Evolutionary conservation across 805 yeast species (phyloP).

Genomic region (Cyberlindnera nakhonratchasimensis): DNA sequence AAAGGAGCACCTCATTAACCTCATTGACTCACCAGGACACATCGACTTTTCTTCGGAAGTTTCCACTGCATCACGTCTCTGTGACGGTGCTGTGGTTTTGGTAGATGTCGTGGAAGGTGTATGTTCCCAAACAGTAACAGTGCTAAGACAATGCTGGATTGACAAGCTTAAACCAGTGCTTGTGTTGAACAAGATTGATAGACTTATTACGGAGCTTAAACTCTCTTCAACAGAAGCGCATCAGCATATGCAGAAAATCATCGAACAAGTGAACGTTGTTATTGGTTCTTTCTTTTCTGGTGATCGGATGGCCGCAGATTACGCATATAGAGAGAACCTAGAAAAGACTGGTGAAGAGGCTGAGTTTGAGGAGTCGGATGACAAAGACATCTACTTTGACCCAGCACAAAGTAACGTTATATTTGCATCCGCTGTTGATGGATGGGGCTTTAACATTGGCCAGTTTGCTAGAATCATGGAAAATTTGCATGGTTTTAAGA

Average conservation of each 20-base stretch:
- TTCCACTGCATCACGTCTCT: slow-evolving; percentile 89
- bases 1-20: slow-evolving; percentile 79
- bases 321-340: slow-evolving; percentile 65
- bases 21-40: slow-evolving; percentile 99
- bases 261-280: slow-evolving; percentile 94
- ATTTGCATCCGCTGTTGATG: slow-evolving; percentile 89
- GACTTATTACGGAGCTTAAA: slow-evolving; percentile 77
- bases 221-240: slow-evolving; percentile 84
- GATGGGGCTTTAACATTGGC: slow-evolving; percentile 94
- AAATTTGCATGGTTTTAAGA: slow-evolving; percentile 78
- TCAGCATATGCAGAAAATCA: slow-evolving; percentile 66
- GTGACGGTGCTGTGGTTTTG: slow-evolving; percentile 94
- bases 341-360: slow-evolving; percentile 42
- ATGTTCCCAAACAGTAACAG: slow-evolving; percentile 95
- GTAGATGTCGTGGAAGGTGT: slow-evolving; percentile 99
- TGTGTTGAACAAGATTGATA: slow-evolving; percentile 87
- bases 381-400: slow-evolving; percentile 77
- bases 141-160: slow-evolving; percentile 91
- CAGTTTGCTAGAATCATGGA: slow-evolving; percentile 88
- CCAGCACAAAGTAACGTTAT: slow-evolving; percentile 88
- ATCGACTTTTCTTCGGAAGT: slow-evolving; percentile 96
- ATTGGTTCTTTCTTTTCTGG: slow-evolving; percentile 92
- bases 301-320: slow-evolving; percentile 86
- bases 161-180: slow-evolving; percentile 85
- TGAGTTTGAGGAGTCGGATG: slow-evolving; percentile 71